Evolutionary conservation across 805 yeast genomes (phyloP), one percentile per base, ranked within the genome.

Genomic region (Candida ipomoeae): DNA sequence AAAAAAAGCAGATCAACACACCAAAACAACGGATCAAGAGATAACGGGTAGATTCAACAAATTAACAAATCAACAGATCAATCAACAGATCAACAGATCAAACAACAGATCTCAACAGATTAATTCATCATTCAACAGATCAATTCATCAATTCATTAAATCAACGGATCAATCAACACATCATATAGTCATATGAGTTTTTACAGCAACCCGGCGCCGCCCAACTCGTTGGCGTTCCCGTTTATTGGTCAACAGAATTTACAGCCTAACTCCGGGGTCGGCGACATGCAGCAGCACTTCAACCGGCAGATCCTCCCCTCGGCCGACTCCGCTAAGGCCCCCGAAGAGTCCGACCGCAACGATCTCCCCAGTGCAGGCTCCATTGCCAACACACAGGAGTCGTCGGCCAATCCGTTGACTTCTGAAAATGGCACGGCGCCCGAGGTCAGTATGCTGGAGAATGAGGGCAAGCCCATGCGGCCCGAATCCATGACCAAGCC

Each of bases 181-280:
- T 23, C 29, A 8, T 8, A 7, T 8, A 3, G 14, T 8, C 5
- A 7, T 8, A 59, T 62, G 65, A 59, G 63, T 45, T 60, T 55
- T 49, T 62, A 53, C 51, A 38, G 50, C 37, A 47, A 45, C 34
- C 48, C 55, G 23, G 32, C 61, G 6, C 52, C 52, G 15, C 50
- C 47, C 37, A 62, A 60, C 47, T 59, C 61, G 29, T 54, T 62
- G 29, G 40, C 66, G 23, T 62, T 62, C 46, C 62, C 65, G 20
- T 59, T 65, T 26, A 61, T 59, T 44, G 56, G 54, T 50, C 64
- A 60, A 45, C 50, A 48, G 32, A 46, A 23, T 23, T 17, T 46
- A 8, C 56, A 51, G 18, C 58, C 55, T 38, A 40, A 43, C 34
- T 38, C 43, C 14, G 23, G 49, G 8, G 55, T 49, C 20, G 11